Evolutionary conservation across 306 rosid genomes (phyloP).

Genomic region (Comarum palustre): DNA sequence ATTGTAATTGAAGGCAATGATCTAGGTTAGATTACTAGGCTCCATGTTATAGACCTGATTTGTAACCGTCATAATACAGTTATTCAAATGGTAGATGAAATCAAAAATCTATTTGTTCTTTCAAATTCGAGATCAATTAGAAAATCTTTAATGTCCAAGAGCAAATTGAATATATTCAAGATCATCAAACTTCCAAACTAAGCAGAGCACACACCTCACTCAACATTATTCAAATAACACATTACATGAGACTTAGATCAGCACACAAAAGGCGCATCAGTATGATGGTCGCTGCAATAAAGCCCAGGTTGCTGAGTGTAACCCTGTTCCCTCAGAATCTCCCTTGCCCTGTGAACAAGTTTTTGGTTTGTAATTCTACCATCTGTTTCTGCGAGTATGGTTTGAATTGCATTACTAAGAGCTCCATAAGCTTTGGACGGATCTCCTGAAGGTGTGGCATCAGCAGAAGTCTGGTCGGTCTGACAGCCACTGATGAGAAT

Average conservation of each 20-base stretch:
- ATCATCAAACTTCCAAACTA: not conserved
- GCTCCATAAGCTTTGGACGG: slow-evolving; percentile 60
- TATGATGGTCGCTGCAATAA: slow-evolving; percentile 55
- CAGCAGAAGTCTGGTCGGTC: slow-evolving; percentile 71
- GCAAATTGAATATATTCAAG: not conserved
- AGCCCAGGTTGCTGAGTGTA: slow-evolving; percentile 73
- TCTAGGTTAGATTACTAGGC: slow-evolving; percentile 37
- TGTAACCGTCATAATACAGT: slow-evolving; percentile 35
- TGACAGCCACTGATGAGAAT: slow-evolving; percentile 81
- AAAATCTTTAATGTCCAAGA: not conserved
- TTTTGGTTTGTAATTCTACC: slow-evolving; percentile 51
- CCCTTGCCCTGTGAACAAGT: slow-evolving; percentile 54
- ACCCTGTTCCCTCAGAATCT: slow-evolving; percentile 56
- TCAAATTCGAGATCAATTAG: not conserved
- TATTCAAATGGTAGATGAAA: slow-evolving; percentile 38
- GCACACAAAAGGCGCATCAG: slow-evolving; percentile 45
- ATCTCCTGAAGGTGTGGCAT: slow-evolving; percentile 61
- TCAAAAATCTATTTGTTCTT: slow-evolving; percentile 30
- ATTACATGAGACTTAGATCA: slow-evolving; percentile 11
- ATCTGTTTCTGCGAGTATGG: slow-evolving; percentile 39
- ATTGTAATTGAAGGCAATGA: slow-evolving; percentile 34
- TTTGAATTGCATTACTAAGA: slow-evolving; percentile 68
- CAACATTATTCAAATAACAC: not conserved
- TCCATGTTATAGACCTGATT: slow-evolving; percentile 32
- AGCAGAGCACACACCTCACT: not conserved